These are phyloP conservation scores for Solanum lycopersicoides DNA, from an alignment of 257 asterid species.

Conservation along the genomic window DNA sequence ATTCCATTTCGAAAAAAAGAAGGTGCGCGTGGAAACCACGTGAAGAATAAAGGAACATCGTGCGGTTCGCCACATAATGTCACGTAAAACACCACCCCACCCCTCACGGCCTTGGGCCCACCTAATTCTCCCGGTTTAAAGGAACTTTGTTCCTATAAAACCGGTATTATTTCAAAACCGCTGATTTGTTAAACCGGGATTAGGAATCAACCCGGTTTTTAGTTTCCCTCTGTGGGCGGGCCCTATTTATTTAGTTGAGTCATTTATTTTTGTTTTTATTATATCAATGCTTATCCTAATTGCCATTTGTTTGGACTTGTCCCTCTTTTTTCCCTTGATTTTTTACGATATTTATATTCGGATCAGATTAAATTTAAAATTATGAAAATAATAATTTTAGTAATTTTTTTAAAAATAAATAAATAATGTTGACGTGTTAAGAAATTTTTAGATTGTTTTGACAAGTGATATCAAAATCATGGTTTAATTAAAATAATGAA, in stretches of 20 bases:
- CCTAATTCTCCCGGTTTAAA: slow-evolving; percentile 25
- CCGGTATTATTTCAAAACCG: background rate
- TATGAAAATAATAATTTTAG: too few species aligned
- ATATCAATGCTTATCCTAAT: background rate
- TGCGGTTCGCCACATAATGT: slow-evolving; percentile 13
- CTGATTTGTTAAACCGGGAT: background rate
- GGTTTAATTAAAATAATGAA: too few species aligned
- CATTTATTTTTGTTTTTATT: background rate
- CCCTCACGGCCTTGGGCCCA: background rate
- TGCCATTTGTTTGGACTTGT: slow-evolving; percentile 3
- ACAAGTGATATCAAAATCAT: too few species aligned
- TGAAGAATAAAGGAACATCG: slow-evolving; percentile 4
- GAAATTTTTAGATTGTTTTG: too few species aligned
- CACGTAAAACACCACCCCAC: slow-evolving; percentile 16
- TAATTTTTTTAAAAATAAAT: too few species aligned
- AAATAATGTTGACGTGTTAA: too few species aligned
- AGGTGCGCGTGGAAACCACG: slow-evolving; percentile 11
- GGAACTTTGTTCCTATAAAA: slow-evolving; percentile 12
- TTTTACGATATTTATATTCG: background rate
- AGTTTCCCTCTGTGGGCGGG: slow-evolving; percentile 19
- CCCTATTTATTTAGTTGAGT: slow-evolving; percentile 5
- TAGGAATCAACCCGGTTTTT: background rate
- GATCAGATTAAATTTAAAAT: background rate
- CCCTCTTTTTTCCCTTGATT: too few species aligned
- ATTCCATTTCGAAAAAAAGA: background rate